These are phyloP conservation scores for Colletotrichum filicis DNA, from an alignment of 2,329 filamentous ascomycete genomes.

Conservation along the genomic window DNA sequence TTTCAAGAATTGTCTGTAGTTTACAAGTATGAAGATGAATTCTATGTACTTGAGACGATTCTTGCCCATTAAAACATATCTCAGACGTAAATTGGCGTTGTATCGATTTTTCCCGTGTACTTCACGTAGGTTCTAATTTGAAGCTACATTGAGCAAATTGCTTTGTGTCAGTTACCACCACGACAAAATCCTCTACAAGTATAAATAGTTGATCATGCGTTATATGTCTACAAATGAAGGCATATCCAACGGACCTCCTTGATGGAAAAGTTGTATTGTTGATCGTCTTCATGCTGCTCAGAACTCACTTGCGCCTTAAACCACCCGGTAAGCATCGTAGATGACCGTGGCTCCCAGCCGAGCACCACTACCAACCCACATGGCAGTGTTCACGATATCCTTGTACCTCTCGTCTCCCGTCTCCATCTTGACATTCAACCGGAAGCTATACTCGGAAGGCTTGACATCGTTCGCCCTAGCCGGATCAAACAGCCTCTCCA, in stretches of 20 bases:
- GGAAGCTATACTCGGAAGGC: conserved; percentile 58
- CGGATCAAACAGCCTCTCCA: conserved; percentile 52
- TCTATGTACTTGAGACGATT: neutral
- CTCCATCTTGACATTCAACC: conserved; percentile 61
- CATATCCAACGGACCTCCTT: no score
- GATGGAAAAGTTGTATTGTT: no score
- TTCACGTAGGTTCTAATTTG: no score
- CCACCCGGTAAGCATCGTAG: conserved; percentile 34
- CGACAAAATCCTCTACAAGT: no score
- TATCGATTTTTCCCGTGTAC: no score
- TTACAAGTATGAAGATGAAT: neutral
- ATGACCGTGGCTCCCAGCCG: conserved; percentile 40
- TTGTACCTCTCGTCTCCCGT: conserved; percentile 61
- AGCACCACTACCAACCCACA: conserved; percentile 62
- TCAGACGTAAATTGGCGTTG: no score
- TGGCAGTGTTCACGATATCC: conserved; percentile 59
- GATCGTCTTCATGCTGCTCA: neutral
- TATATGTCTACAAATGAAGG: no score
- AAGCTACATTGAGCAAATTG: no score
- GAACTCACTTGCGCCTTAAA: neutral
- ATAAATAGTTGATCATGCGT: no score
- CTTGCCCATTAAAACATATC: no score
- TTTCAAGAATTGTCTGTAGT: neutral
- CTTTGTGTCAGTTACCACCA: no score
- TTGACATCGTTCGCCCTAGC: conserved; percentile 51